phyloP scores from a whole-genome alignment of 805 yeast species.

The Saturnispora saitoi region DNA sequence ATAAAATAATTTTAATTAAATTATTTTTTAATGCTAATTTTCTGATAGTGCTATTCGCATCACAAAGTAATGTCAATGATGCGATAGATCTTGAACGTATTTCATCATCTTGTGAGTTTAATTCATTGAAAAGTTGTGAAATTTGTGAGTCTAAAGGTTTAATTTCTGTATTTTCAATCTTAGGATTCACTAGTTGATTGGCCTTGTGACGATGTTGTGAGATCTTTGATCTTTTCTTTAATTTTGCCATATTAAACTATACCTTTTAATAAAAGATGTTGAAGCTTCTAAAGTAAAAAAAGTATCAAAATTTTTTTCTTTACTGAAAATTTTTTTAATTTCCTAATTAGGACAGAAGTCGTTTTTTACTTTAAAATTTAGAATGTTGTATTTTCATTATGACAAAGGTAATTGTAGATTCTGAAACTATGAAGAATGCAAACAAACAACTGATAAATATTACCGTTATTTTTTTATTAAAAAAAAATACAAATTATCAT shows the following conservation, averaged over 20 bases:
- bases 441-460: too few relatives aligned
- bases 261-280: not conserved
- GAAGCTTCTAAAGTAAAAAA: not conserved
- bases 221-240: constrained; percentile 56
- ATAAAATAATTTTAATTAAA: constrained; percentile 52
- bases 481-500: not conserved
- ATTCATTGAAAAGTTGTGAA: constrained; percentile 22
- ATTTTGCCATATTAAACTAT: constrained; percentile 51
- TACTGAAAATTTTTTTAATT: not conserved
- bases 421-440: too few relatives aligned
- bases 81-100: not conserved
- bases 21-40: constrained; percentile 60
- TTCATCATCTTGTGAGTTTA: constrained; percentile 27
- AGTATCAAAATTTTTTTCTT: not conserved
- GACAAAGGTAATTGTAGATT: not conserved
- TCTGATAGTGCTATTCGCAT: constrained; percentile 48
- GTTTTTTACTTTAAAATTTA: not conserved
- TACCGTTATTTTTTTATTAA: too few relatives aligned
- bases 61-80: constrained; percentile 2
- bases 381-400: not conserved
- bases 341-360: not conserved
- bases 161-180: not conserved
- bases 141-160: constrained; percentile 5
- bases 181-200: constrained; percentile 2
- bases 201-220: constrained; percentile 26